Evolutionary conservation across 345 rosid genomes (phyloP).

Genomic region (Sisymbrium altissimum): DNA sequence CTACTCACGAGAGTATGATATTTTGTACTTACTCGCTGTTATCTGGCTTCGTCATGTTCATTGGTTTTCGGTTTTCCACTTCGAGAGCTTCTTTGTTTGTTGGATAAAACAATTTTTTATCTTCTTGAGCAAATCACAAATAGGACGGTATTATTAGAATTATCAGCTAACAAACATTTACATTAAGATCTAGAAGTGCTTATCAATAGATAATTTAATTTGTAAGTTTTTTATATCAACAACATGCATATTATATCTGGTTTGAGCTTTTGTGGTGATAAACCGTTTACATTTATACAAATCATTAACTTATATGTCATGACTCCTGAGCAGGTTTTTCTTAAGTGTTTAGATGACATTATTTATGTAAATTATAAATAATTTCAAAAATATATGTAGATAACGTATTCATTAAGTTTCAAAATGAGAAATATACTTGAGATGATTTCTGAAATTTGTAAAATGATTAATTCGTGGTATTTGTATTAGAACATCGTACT

Average conservation of each 20-base stretch:
- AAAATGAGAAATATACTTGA: too few relatives aligned
- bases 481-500: too few relatives aligned
- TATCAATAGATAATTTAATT: neutral
- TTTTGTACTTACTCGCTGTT: neutral
- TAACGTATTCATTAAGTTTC: too few relatives aligned
- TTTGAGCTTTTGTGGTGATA: neutral
- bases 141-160: too few relatives aligned
- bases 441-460: neutral
- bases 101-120: neutral
- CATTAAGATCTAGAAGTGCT: neutral
- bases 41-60: neutral
- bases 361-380: neutral
- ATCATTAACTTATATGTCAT: neutral
- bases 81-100: neutral
- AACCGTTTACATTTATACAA: neutral
- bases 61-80: neutral
- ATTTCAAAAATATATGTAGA: too few relatives aligned
- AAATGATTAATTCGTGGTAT: neutral
- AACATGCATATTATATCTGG: neutral
- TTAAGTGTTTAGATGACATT: neutral
- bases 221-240: neutral
- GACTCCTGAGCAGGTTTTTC: neutral
- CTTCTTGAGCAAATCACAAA: neutral
- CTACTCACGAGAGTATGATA: slow-evolving; percentile 6
- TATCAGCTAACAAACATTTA: neutral